These are phyloP conservation scores for Micromonas pusilla DNA, from an alignment of 139 green algal genomes.

Conservation along the genomic window DNA sequence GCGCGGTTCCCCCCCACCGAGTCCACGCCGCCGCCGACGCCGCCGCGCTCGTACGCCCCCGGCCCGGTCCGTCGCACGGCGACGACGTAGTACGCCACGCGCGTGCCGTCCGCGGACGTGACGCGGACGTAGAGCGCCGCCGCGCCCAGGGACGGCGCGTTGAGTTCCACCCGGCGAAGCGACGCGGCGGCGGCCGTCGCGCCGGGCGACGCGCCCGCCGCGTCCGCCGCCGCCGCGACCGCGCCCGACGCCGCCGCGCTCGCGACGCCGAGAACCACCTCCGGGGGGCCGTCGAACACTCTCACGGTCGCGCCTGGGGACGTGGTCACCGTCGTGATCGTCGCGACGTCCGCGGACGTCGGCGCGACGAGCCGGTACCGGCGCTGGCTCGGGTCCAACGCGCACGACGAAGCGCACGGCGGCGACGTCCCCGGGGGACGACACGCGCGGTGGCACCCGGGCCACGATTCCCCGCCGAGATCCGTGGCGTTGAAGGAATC, in stretches of 20 bases:
- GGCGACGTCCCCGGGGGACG: background rate
- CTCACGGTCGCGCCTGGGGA: background rate
- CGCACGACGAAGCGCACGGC: background rate
- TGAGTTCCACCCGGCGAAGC: background rate
- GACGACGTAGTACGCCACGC: background rate
- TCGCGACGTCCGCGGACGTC: no score
- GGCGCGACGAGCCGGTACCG: background rate
- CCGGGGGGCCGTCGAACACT: background rate
- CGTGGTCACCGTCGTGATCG: background rate
- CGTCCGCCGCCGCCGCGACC: background rate
- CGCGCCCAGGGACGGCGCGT: background rate
- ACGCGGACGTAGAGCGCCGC: background rate
- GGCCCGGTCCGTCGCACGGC: background rate
- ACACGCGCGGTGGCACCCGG: background rate
- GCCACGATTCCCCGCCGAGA: background rate
- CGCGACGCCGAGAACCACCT: background rate
- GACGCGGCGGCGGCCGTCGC: background rate
- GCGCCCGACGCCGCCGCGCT: background rate
- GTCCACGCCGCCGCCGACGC: no score
- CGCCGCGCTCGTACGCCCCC: background rate
- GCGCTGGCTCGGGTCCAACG: background rate
- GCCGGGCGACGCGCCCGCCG: no score
- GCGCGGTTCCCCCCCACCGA: no score
- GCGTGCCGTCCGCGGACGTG: background rate
- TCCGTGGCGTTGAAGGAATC: conserved; percentile 1